Percentiles rank a stretch among this genome's conserved stretches.
Evolutionary conservation across 164 flowering plant genomes (phyloP).

Genomic region (Chimonanthus salicifolius): DNA sequence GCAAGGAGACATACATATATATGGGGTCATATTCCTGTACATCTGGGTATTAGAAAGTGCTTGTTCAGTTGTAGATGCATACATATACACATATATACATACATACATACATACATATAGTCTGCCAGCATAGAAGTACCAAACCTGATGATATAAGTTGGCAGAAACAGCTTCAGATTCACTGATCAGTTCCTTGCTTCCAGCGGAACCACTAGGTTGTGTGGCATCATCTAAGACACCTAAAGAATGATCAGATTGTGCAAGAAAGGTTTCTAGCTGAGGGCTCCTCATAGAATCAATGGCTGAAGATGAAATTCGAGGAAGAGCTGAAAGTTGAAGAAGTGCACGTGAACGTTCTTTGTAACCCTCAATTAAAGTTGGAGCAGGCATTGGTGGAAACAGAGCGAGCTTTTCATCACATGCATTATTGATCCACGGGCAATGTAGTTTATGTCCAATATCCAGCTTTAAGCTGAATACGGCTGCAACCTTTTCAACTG

Average conservation of each 20-base stretch:
- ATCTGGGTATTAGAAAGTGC: no score
- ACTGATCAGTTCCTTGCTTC: constrained; percentile 24
- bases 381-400: constrained; percentile 63
- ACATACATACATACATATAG: neutral
- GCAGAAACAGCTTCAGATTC: constrained; percentile 35
- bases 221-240: constrained; percentile 20
- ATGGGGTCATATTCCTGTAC: no score
- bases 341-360: constrained; percentile 48
- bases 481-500: constrained; percentile 92
- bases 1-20: no score
- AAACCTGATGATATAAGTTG: constrained; percentile 67
- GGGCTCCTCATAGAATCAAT: constrained; percentile 58
- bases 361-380: constrained; percentile 57
- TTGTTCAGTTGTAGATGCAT: neutral
- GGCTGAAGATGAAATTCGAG: constrained; percentile 57
- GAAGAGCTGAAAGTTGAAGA: constrained; percentile 62
- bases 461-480: constrained; percentile 95
- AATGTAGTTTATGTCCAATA: constrained; percentile 72
- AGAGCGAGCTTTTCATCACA: constrained; percentile 75
- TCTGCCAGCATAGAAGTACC: neutral
- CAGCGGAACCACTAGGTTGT: constrained; percentile 20
- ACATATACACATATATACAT: neutral
- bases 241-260: constrained; percentile 21
- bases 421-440: constrained; percentile 87
- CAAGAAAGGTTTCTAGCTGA: constrained; percentile 57